Evolutionary conservation across 129 eudicot genomes (phyloP), one percentile per base, ranked within the genome.

Genomic region (Flaveria brownii): DNA sequence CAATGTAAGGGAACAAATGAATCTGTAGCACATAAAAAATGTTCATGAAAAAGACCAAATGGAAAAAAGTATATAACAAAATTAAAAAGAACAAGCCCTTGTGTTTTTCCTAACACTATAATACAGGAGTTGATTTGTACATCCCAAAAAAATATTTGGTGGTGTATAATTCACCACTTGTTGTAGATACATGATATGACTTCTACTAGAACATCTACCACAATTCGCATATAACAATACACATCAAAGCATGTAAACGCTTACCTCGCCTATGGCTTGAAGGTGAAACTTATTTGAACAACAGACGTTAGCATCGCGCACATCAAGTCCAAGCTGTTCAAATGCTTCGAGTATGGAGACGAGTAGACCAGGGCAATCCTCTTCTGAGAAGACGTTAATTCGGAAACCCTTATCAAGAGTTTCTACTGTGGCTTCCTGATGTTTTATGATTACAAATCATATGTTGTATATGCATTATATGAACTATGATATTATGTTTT

Each of bases 181-280:
- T 49, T 0, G n/a, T 2, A 49, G 17, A 13, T 12, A 49, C 17
- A 11, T 49, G 16, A 49, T 13, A 49, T 49, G 16, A 49, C 3
- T 11, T 14, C 50, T 9, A 11, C n/a, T 4, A 12, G 16, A 14
- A 14, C n/a, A 49, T 49, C 17, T 13, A 11, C 4, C 5, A 0
- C 4, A 12, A 49, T 49, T 13, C 3, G 54, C 13, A 49, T 13
- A 49, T 14, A 49, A 49, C n/a, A 4, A 14, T 14, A 49, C n/a
- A 3, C 54, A 49, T 49, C 54, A 49, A 49, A 49, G 54, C 6
- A 49, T 49, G 54, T 13, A 49, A 28, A 13, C 9, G 51, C 84
- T 82, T 87, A 91, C 97, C 49, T 88, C 87, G 28, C 95, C 82
- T 28, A 85, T 51, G 45, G 97, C 97, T 88, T 88, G 83, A 3